Conservation (phyloP, 2,329 filamentous ascomycete genomes). For the Colletotrichum scovillei region DNA sequence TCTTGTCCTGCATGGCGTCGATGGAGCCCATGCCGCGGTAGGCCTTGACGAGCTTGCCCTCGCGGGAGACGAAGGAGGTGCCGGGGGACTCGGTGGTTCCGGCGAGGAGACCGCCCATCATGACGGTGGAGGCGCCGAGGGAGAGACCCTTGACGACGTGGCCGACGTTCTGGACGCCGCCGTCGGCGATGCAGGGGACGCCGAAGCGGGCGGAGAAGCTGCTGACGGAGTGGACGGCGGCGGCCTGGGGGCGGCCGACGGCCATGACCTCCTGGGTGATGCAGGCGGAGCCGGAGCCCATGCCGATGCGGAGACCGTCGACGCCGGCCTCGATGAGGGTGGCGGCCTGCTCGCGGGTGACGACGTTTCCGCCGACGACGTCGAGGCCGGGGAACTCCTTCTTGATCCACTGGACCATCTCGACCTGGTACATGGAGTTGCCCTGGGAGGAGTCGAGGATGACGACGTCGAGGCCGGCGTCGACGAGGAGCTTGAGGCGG, state of each 20-base stretch:
- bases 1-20: slow-evolving; percentile 99
- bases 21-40: slow-evolving; percentile 99
- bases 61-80: slow-evolving; percentile 94
- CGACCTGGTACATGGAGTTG: slow-evolving; percentile 98
- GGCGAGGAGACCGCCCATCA: slow-evolving; percentile 99
- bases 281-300: slow-evolving; percentile 97
- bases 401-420: slow-evolving; percentile 98
- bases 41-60: slow-evolving; percentile 98
- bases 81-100: slow-evolving; percentile 98
- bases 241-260: slow-evolving; percentile 94
- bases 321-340: slow-evolving; percentile 91
- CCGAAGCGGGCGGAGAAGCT: slow-evolving; percentile 92
- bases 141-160: slow-evolving; percentile 99
- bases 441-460: slow-evolving; percentile 97
- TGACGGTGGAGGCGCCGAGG: slow-evolving; percentile 92
- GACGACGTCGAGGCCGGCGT: slow-evolving; percentile 95
- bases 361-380: slow-evolving; percentile 98
- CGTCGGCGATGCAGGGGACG: slow-evolving; percentile 97
- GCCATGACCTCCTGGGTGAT: slow-evolving; percentile 99
- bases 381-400: slow-evolving; percentile 85
- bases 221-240: slow-evolving; percentile 90
- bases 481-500: slow-evolving; percentile 87
- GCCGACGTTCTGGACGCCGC: slow-evolving; percentile 97
- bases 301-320: slow-evolving; percentile 96
- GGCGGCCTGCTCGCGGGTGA: slow-evolving; percentile 96